Evolutionary conservation across 1,284 basidiomycete genomes (phyloP).

Genomic region (Ceratobasidium sp.): DNA sequence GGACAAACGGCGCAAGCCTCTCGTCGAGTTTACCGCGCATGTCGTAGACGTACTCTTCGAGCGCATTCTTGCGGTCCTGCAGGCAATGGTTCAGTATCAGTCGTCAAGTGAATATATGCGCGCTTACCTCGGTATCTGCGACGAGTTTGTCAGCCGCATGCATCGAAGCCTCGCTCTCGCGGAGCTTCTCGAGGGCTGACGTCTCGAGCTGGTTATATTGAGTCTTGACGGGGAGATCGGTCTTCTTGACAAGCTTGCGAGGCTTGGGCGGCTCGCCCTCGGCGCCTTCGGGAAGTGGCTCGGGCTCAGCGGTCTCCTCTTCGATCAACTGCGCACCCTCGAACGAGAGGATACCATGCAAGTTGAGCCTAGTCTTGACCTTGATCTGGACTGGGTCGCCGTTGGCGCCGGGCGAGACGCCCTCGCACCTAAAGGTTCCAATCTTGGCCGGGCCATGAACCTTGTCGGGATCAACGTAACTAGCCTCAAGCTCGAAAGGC

Average conservation of each 20-base stretch:
- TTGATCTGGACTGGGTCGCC: constrained; percentile 83
- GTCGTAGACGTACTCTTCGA: constrained; percentile 97
- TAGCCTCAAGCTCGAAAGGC: constrained; percentile 84
- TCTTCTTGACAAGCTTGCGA: constrained; percentile 80
- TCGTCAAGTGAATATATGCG: not conserved
- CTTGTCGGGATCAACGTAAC: constrained; percentile 79
- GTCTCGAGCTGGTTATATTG: constrained; percentile 69
- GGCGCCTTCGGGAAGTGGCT: constrained; percentile 53
- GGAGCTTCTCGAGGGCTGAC: constrained; percentile 65
- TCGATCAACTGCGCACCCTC: constrained; percentile 81
- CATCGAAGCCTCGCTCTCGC: constrained; percentile 86
- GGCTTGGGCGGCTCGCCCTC: constrained; percentile 62
- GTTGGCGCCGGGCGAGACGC: constrained; percentile 66
- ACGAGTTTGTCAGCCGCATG: constrained; percentile 90
- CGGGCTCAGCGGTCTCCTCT: constrained; percentile 72
- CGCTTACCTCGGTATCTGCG: constrained; percentile 84
- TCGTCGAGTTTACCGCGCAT: constrained; percentile 90
- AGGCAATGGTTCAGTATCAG: constrained; percentile 17
- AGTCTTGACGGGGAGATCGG: constrained; percentile 74
- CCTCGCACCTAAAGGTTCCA: constrained; percentile 79
- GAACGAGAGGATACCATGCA: constrained; percentile 85
- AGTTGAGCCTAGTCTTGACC: constrained; percentile 85
- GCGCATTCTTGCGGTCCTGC: constrained; percentile 93
- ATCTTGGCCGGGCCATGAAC: constrained; percentile 77
- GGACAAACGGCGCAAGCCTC: constrained; percentile 76